Evolutionary conservation across 1,139 yeast species (phyloP).

Genomic region (Taiozyma sp.): DNA sequence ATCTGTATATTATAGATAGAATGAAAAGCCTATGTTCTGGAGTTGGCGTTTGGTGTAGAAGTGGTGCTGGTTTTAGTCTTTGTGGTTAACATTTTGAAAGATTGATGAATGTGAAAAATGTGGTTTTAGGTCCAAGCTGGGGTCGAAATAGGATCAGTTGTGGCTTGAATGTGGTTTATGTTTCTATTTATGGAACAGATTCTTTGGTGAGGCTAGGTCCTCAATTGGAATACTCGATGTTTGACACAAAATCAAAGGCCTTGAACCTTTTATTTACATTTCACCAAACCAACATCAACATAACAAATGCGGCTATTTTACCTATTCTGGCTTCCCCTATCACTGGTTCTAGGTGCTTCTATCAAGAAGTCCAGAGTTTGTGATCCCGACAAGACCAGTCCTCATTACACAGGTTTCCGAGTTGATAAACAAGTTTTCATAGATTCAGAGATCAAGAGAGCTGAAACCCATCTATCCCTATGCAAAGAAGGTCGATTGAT

Average conservation of each 20-base stretch:
- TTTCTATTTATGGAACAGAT: neutral
- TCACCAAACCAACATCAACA: neutral
- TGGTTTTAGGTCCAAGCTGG: neutral
- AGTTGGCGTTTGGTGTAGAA: neutral
- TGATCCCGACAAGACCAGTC: constrained; percentile 7
- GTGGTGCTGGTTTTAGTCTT: neutral
- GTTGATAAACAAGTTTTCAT: constrained; percentile 11
- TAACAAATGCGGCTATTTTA: neutral
- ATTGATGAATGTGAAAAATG: neutral
- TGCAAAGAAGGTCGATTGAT: constrained; percentile 11
- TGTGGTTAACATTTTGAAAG: neutral
- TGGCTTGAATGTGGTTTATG: neutral
- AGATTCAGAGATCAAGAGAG: neutral
- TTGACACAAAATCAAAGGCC: neutral
- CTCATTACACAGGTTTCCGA: constrained; percentile 11
- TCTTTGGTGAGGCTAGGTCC: neutral
- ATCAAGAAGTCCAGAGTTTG: constrained; percentile 7
- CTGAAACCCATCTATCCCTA: constrained; percentile 8
- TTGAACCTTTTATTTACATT: neutral
- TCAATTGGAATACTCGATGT: neutral
- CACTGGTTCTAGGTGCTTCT: neutral
- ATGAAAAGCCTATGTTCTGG: neutral
- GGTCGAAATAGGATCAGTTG: neutral
- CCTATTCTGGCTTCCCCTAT: neutral
- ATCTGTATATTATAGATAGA: neutral